Evolutionary conservation across 2,329 filamentous ascomycete species (phyloP).

Genomic region (Setomelanomma holmii): DNA sequence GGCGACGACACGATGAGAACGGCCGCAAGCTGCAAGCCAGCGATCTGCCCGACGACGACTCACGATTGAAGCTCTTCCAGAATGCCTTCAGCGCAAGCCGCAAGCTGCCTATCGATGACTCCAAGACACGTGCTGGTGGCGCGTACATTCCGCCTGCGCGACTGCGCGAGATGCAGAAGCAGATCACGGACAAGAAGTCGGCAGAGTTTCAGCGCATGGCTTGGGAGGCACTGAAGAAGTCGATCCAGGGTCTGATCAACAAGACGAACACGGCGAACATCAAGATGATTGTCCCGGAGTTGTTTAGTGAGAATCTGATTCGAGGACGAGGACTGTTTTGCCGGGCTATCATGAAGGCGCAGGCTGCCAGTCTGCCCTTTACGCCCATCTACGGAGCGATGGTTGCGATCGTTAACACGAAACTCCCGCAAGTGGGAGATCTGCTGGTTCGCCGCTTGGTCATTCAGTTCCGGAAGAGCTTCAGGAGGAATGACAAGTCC

Average conservation of each 20-base stretch:
- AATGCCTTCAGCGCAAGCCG: conserved; percentile 54
- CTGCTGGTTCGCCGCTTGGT: conserved; percentile 84
- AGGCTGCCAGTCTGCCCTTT: conserved; percentile 93
- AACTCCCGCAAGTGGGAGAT: conserved; percentile 93
- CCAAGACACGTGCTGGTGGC: conserved; percentile 88
- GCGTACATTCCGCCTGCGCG: conserved; percentile 95
- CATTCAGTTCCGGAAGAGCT: conserved; percentile 92
- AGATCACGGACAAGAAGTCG: conserved; percentile 94
- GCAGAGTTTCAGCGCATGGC: conserved; percentile 99
- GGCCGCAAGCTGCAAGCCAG: conserved; percentile 31
- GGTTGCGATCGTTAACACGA: conserved; percentile 96
- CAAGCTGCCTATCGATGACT: conserved; percentile 93
- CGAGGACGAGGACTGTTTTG: conserved; percentile 92
- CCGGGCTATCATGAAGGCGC: conserved; percentile 97
- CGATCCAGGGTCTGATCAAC: conserved; percentile 98
- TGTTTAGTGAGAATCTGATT: conserved; percentile 93
- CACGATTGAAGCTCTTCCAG: conserved; percentile 46
- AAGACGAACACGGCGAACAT: conserved; percentile 99
- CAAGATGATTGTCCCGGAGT: conserved; percentile 94
- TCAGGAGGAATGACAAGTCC: conserved; percentile 95
- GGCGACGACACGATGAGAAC: conserved; percentile 50
- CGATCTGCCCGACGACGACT: conserved; percentile 40
- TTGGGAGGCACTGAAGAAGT: conserved; percentile 98
- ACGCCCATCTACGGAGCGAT: conserved; percentile 96
- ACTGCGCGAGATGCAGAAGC: conserved; percentile 88